Conservation (phyloP, 2,329 filamentous ascomycete species). For the Waltergamsia citrina region DNA sequence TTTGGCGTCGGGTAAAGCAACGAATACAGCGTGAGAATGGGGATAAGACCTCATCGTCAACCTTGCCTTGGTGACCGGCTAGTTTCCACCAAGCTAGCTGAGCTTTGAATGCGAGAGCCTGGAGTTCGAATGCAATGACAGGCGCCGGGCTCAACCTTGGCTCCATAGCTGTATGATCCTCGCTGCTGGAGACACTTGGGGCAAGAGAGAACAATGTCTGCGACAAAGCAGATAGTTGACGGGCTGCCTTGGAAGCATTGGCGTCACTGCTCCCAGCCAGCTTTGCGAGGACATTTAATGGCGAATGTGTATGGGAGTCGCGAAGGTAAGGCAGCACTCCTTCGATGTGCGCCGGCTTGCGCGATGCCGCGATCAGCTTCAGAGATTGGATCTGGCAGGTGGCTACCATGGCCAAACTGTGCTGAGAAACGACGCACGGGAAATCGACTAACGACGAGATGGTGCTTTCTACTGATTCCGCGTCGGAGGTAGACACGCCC, state of each 20-base stretch:
- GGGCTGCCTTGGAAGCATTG: slow-evolving; percentile 47
- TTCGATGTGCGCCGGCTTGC: slow-evolving; percentile 51
- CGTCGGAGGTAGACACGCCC: slow-evolving; percentile 7
- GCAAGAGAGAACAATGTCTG: slow-evolving; percentile 56
- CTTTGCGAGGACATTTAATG: slow-evolving; percentile 43
- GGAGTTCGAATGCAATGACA: slow-evolving; percentile 49
- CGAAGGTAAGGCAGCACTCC: slow-evolving; percentile 44
- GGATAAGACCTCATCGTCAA: slow-evolving; percentile 54
- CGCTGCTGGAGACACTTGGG: slow-evolving; percentile 55
- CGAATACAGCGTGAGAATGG: slow-evolving; percentile 55
- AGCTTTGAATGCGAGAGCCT: slow-evolving; percentile 51
- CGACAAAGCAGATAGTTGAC: slow-evolving; percentile 57
- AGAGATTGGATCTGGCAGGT: slow-evolving; percentile 57
- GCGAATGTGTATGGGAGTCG: slow-evolving; percentile 44
- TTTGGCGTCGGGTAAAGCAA: slow-evolving; percentile 47
- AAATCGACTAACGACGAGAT: slow-evolving; percentile 56
- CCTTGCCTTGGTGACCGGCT: slow-evolving; percentile 47
- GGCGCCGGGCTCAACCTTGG: slow-evolving; percentile 46
- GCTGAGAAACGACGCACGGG: slow-evolving; percentile 29
- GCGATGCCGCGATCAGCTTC: slow-evolving; percentile 50
- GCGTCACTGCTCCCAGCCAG: slow-evolving; percentile 33
- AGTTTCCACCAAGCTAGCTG: slow-evolving; percentile 59
- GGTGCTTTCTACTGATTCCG: slow-evolving; percentile 16
- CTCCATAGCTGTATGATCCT: slow-evolving; percentile 48
- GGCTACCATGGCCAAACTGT: slow-evolving; percentile 45